Conservation (phyloP, 495 filamentous ascomycete species). For the Terfezia claveryi region DNA sequence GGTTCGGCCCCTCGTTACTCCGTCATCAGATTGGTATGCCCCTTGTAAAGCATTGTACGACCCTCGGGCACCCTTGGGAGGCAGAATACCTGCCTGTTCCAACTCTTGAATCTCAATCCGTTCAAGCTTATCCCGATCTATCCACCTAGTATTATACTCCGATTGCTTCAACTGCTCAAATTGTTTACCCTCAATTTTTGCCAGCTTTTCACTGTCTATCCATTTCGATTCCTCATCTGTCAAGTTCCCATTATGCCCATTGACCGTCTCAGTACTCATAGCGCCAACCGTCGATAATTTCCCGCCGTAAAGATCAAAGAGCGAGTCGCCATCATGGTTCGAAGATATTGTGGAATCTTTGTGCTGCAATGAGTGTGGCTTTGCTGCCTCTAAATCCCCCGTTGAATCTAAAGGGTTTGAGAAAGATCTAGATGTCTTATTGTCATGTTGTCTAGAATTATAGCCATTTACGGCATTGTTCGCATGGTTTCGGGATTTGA, state of each 20-base stretch:
- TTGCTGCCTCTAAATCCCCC: conserved; percentile 13
- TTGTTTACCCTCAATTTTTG: conserved; percentile 75
- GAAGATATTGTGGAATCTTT: conserved; percentile 17
- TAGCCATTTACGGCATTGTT: no score
- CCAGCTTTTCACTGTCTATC: conserved; percentile 93
- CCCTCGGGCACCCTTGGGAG: conserved; percentile 29
- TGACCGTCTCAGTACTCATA: conserved; percentile 1
- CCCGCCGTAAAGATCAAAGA: conserved; percentile 17
- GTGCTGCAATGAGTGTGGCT: conserved; percentile 10
- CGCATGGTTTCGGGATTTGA: neutral
- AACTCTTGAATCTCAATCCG: conserved; percentile 83
- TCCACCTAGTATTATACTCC: conserved; percentile 43
- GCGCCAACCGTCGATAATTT: conserved; percentile 13
- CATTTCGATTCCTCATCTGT: conserved; percentile 46
- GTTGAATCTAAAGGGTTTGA: conserved; percentile 1
- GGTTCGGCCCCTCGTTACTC: conserved; percentile 24
- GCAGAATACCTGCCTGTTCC: conserved; percentile 61
- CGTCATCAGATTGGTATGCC: conserved; percentile 29
- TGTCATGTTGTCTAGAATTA: no score
- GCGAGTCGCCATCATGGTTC: conserved; percentile 18
- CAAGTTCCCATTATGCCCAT: neutral
- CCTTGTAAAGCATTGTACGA: conserved; percentile 25
- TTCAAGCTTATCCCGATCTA: conserved; percentile 85
- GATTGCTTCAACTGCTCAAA: conserved; percentile 32
- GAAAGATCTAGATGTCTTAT: no score